phyloP scores from a whole-genome alignment of 208 protist genomes.

The Tritrichomonas musculus region DNA sequence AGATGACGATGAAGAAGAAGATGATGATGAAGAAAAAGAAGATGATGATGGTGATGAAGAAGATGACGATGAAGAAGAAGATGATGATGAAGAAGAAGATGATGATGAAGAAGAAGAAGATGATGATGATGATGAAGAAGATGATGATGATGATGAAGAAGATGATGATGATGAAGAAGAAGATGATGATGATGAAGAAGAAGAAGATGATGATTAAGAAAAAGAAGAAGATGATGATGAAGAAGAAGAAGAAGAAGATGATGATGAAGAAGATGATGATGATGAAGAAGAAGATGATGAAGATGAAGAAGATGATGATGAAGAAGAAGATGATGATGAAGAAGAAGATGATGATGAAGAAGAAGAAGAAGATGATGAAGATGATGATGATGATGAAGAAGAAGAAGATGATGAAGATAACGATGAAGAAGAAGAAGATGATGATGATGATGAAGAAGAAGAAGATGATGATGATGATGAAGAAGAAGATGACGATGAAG shows the following conservation, averaged over 20 bases:
- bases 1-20: background rate
- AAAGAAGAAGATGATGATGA: background rate
- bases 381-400: conserved; percentile 22
- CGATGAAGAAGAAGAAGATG: background rate
- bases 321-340: background rate
- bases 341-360: conserved; percentile 3
- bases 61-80: background rate
- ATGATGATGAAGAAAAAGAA: background rate
- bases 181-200: background rate
- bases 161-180: conserved; percentile 13
- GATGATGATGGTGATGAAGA: too few relatives aligned
- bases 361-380: background rate
- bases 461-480: background rate
- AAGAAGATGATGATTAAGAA: too few relatives aligned
- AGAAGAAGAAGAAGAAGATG: background rate
- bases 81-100: conserved; percentile 6
- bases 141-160: conserved; percentile 6
- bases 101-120: background rate
- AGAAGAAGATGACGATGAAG: conserved; percentile 3
- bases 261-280: conserved; percentile 6
- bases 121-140: conserved; percentile 3
- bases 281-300: conserved; percentile 3
- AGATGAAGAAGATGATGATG: conserved; percentile 3
- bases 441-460: conserved; percentile 6
- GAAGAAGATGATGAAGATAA: conserved; percentile 6